Evolutionary conservation across 1,139 yeast genomes (phyloP), one percentile per base, ranked within the genome.

Genomic region (Kluyveromyces sp.): DNA sequence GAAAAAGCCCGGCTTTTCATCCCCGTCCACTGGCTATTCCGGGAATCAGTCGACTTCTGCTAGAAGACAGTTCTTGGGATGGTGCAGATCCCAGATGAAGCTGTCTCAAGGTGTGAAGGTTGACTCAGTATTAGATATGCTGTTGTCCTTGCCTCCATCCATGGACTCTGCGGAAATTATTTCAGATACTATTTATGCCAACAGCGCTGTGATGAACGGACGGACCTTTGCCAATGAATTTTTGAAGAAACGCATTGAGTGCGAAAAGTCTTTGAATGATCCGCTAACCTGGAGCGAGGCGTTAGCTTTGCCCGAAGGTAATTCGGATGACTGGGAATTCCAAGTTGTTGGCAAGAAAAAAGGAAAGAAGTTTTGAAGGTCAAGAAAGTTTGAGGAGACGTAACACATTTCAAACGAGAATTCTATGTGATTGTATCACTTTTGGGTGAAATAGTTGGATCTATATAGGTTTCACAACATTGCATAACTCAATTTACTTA

Each of bases 171-270:
- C 75, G 40, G 95, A 83, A 61, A 85, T 92, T 60, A 88, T 92
- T 59, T 82, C 95, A 3, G 98, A 92, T 61, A 86, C 96, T 12
- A 80, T 92, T 49, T 89, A 88, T 66, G 80, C 94, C 40, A 85
- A 92, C 52, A 85, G 96, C 25, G 77, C 94, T 2, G 83, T 94
- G 2, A 81, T 92, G 86, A 96, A 92, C 61, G 98, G 97, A 18
- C 80, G 96, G 61, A 75, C 95, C 51, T 92, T 89, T 69, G 95
- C 97, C 1, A 78, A 76, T 47, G 98, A 92, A 59, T 92, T 92
- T 62, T 70, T 83, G 62, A 84, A 83, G 66, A 80, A 84, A 60
- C 81, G 94, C 58, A 73, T 72, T 51, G 74, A 69, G 46, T 88
- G 85, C 41, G 95, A 86, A 60, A 75, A 68, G 49, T 73, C 71